phyloP scores from a whole-genome alignment of 2,329 filamentous ascomycete genomes.

The Alternaria ventricosa region DNA sequence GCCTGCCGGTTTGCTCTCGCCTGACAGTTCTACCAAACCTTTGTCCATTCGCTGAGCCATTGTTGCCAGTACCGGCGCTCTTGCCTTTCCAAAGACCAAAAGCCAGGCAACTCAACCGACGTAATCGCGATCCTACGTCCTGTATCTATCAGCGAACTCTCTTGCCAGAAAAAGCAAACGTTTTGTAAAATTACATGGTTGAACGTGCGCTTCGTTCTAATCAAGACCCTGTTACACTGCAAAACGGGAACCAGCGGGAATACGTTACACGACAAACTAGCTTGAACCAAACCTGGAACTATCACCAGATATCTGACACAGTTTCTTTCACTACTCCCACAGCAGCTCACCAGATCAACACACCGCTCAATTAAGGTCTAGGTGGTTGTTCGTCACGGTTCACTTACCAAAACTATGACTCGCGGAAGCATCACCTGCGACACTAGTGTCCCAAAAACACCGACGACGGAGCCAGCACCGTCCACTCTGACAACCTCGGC shows the following conservation, averaged over 20 bases:
- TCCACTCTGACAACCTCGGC: background rate
- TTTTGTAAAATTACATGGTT: background rate
- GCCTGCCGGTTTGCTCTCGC: background rate
- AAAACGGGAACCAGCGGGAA: background rate
- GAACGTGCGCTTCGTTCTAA: background rate
- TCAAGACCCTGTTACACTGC: background rate
- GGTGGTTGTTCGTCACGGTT: background rate
- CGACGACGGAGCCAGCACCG: conserved; percentile 4
- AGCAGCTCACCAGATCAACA: background rate
- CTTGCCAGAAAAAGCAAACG: background rate
- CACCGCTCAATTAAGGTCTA: background rate
- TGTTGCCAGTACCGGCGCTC: background rate
- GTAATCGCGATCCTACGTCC: background rate
- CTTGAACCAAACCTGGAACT: background rate
- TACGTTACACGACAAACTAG: background rate
- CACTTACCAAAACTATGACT: conserved; percentile 10
- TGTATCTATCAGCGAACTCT: background rate
- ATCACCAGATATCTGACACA: conserved; percentile 1
- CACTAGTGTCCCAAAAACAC: conserved; percentile 6
- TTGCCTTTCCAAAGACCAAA: background rate
- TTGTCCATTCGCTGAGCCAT: background rate
- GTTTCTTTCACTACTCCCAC: background rate
- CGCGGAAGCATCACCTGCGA: conserved; percentile 5
- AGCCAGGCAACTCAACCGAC: background rate
- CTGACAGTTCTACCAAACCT: background rate